Evolutionary conservation across 176 grass and related monocot genomes (phyloP).

Genomic region (Musa beccarii): DNA sequence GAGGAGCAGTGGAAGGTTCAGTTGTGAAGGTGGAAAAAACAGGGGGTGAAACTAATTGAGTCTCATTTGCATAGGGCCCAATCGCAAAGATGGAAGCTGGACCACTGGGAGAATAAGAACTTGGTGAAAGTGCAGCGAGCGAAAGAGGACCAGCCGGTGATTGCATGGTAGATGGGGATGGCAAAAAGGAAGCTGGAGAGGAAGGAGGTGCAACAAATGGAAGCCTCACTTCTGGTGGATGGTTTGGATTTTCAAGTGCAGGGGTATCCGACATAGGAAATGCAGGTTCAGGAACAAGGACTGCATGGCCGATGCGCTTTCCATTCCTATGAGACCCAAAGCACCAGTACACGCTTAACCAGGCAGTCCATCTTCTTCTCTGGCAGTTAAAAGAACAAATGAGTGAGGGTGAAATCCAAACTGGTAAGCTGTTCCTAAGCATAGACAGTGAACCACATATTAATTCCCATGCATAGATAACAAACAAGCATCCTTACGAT

Average conservation of each 20-base stretch:
- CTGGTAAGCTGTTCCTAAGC: neutral
- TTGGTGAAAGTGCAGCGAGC: conserved; percentile 47
- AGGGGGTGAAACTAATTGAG: conserved; percentile 85
- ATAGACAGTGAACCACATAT: neutral
- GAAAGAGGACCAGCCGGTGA: conserved; percentile 52
- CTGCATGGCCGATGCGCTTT: conserved; percentile 55
- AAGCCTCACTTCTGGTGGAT: conserved; percentile 39
- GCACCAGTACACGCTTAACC: conserved; percentile 78
- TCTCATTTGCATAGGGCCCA: conserved; percentile 96
- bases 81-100: conserved; percentile 68
- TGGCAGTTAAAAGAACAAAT: conserved; percentile 30
- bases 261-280: conserved; percentile 35
- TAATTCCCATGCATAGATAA: no score
- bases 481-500: no score
- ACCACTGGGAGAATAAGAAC: conserved; percentile 45
- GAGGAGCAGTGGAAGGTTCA: conserved; percentile 90
- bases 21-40: conserved; percentile 89
- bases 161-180: conserved; percentile 52
- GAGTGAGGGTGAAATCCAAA: neutral
- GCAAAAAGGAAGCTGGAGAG: conserved; percentile 80
- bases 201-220: conserved; percentile 88
- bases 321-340: conserved; percentile 82
- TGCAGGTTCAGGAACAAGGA: conserved; percentile 60
- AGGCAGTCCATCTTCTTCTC: conserved; percentile 83
- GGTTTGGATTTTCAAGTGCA: conserved; percentile 40